phyloP scores from a whole-genome alignment of 768 basidiomycete genomes.

The Boletales sp. region DNA sequence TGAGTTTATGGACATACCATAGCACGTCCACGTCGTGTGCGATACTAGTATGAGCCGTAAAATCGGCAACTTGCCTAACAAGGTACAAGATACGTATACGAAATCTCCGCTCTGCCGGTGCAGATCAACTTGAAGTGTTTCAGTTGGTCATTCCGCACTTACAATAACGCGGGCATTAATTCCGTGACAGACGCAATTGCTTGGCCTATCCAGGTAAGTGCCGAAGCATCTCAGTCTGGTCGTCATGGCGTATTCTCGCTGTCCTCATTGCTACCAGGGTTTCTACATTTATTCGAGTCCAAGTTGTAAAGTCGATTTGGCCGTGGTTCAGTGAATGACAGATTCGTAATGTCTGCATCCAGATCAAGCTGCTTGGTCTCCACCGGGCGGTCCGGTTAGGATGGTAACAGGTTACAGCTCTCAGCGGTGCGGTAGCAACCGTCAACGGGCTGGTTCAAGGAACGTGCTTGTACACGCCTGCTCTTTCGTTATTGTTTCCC shows the following conservation, averaged over 20 bases:
- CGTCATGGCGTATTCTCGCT: background rate
- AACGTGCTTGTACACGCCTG: constrained; percentile 1
- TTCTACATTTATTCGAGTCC: too few relatives aligned
- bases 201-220: too few relatives aligned
- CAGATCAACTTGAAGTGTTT: background rate
- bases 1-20: constrained; percentile 13
- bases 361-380: background rate
- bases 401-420: constrained; percentile 14
- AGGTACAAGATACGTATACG: background rate
- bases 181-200: background rate
- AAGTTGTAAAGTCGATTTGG: too few relatives aligned
- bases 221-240: background rate
- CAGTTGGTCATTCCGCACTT: background rate
- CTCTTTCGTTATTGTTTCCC: constrained; percentile 20
- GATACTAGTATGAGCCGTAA: constrained; percentile 1
- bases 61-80: too few relatives aligned
- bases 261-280: background rate
- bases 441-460: constrained; percentile 11
- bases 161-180: background rate
- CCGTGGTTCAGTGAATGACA: too few relatives aligned
- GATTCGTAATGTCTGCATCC: background rate
- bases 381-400: constrained; percentile 3
- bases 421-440: constrained; percentile 8
- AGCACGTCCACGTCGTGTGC: background rate
- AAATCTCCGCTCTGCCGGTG: too few relatives aligned